Conservation (phyloP, 2,329 filamentous ascomycete genomes). For the Colletotrichum orbiculare region DNA sequence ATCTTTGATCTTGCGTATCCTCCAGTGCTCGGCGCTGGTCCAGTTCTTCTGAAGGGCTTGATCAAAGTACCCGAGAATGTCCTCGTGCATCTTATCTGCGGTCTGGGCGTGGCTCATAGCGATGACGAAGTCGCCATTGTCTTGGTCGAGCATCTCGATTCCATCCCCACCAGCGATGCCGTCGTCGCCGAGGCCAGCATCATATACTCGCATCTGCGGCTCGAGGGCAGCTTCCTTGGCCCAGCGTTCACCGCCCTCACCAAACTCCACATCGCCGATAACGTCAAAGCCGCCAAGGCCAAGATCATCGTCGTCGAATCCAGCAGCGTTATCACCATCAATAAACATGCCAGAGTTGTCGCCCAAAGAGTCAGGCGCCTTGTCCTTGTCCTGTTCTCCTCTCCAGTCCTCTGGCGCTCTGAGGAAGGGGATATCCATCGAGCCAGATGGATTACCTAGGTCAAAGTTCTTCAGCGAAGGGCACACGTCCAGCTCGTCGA, state of each 20-base stretch:
- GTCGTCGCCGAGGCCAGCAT: constrained; percentile 67
- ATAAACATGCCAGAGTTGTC: constrained; percentile 85
- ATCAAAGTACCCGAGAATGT: constrained; percentile 98
- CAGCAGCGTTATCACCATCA: constrained; percentile 85
- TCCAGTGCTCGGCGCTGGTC: constrained; percentile 98
- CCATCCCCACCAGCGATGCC: constrained; percentile 65
- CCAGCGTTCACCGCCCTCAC: constrained; percentile 96
- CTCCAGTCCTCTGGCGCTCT: constrained; percentile 90
- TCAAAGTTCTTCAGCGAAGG: constrained; percentile 95
- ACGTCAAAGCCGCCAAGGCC: constrained; percentile 78
- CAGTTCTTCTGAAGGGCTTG: constrained; percentile 97
- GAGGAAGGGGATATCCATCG: constrained; percentile 90
- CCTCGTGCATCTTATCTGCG: constrained; percentile 81
- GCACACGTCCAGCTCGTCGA: constrained; percentile 92
- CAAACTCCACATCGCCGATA: constrained; percentile 82
- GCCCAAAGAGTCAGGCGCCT: constrained; percentile 62
- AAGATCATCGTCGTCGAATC: constrained; percentile 76
- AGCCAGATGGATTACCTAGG: constrained; percentile 84
- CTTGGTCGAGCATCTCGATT: constrained; percentile 69
- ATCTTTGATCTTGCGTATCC: constrained; percentile 92
- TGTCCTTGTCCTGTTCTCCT: constrained; percentile 74
- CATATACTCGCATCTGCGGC: constrained; percentile 85
- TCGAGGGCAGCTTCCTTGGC: constrained; percentile 88
- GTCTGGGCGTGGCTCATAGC: constrained; percentile 74
- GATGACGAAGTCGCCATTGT: constrained; percentile 79